Evolutionary conservation across 306 rosid genomes (phyloP), one percentile per base, ranked within the genome.

Genomic region (Casuarina glauca): DNA sequence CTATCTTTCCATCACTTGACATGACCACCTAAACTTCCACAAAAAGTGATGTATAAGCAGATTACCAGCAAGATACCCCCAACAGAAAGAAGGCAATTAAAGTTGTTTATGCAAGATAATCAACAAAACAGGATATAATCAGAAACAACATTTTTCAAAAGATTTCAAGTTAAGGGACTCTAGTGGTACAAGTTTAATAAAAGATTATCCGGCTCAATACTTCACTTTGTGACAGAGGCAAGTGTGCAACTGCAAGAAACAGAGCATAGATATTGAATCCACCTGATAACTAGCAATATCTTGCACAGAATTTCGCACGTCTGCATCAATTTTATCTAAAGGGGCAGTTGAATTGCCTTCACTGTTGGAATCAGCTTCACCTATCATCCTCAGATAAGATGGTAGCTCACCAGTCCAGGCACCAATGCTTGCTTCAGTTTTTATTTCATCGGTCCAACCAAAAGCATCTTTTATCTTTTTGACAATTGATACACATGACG

Each of bases 271-370:
- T 35, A 26, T 13, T 46, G 54, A 69, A 72, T 75, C 42, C 42
- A 92, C 98, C 98, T 94, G 97, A 80, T 92, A 94, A 87, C 97
- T 92, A 55, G 95, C 97, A 77, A 94, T 90, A 71, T 92, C 95
- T 76, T 88, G 97, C 26, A 91, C 79, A 61, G 90, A 79, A 58
- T 67, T 68, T 86, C 85, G 86, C 54, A 86, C 75, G 44, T 83
- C 87, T 52, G 72, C 86, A 58, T 86, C 89, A 75, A 84, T 76
- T 38, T 75, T 83, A 43, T 88, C 90, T 13, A 84, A 72, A 42
- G 84, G 19, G 79, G 78, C 77, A 67, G 84, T 64, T 70, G 89
- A 78, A 84, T 75, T 49, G 57, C 75, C 86, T 80, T 89, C 88
- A 51, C 71, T 76, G n/a, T 67, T 45, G 54, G 75, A 78, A 69